These are phyloP conservation scores for Lactarius tabidus DNA, from an alignment of 768 basidiomycete genomes.

Conservation along the genomic window DNA sequence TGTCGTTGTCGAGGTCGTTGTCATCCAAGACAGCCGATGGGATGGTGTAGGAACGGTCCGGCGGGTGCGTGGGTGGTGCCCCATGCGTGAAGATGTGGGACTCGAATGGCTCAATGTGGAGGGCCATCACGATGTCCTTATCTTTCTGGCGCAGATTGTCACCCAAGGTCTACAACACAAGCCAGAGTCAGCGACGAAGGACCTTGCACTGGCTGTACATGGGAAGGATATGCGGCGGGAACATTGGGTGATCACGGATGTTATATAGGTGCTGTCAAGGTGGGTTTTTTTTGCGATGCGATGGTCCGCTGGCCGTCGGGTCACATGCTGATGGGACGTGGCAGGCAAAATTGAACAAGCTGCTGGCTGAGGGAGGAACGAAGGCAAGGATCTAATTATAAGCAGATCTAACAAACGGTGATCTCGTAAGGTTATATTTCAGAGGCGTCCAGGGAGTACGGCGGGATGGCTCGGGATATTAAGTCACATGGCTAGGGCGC, in stretches of 20 bases:
- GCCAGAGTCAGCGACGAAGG: slow-evolving; percentile 47
- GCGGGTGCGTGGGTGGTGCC: slow-evolving; percentile 14
- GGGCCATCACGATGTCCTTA: slow-evolving; percentile 41
- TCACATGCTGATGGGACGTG: not conserved
- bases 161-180: slow-evolving; percentile 42
- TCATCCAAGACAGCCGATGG: slow-evolving; percentile 29
- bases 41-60: slow-evolving; percentile 7
- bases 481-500: too few relatives aligned
- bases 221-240: slow-evolving; percentile 88
- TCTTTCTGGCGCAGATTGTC: slow-evolving; percentile 30
- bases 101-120: slow-evolving; percentile 29
- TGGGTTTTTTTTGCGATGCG: slow-evolving; percentile 45
- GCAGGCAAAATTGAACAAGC: slow-evolving; percentile 15
- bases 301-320: not conserved
- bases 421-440: not conserved
- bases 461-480: too few relatives aligned
- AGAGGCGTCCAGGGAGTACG: too few relatives aligned
- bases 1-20: slow-evolving; percentile 41
- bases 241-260: slow-evolving; percentile 95
- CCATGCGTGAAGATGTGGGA: slow-evolving; percentile 15
- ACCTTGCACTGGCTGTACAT: slow-evolving; percentile 90
- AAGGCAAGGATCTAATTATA: not conserved
- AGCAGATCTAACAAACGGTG: not conserved
- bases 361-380: not conserved
- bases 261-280: slow-evolving; percentile 92